phyloP scores from a whole-genome alignment of 495 filamentous ascomycete genomes.

The Podospora tetraspora region DNA sequence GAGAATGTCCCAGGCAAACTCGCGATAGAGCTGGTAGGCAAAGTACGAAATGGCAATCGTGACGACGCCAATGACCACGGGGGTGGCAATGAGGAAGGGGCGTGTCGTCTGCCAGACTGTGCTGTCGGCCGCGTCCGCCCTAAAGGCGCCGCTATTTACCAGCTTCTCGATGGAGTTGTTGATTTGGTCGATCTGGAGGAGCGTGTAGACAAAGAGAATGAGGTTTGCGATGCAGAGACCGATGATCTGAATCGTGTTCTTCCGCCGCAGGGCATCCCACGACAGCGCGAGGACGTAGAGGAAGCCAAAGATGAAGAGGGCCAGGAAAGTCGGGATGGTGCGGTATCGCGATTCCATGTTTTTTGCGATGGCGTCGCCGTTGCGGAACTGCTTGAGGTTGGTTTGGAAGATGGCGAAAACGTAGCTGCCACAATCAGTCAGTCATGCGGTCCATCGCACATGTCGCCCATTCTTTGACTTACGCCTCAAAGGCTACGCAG shows the following conservation, averaged over 20 bases:
- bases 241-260: conserved; percentile 98
- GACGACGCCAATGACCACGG: conserved; percentile 71
- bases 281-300: conserved; percentile 83
- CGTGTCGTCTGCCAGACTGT: conserved; percentile 61
- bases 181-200: conserved; percentile 88
- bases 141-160: conserved; percentile 24
- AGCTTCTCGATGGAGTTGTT: conserved; percentile 58
- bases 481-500: conserved; percentile 81
- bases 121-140: conserved; percentile 31
- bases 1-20: conserved; percentile 98
- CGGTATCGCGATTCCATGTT: conserved; percentile 45
- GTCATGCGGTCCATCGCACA: conserved; percentile 7
- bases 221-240: conserved; percentile 89
- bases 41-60: conserved; percentile 67
- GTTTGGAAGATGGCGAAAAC: conserved; percentile 65
- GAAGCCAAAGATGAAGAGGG: conserved; percentile 96
- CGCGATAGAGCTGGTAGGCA: conserved; percentile 93
- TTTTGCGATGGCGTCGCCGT: conserved; percentile 17
- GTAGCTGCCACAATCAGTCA: conserved; percentile 49
- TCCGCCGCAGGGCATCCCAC: conserved; percentile 86
- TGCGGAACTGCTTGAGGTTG: conserved; percentile 35
- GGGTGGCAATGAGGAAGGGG: conserved; percentile 79
- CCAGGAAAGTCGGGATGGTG: conserved; percentile 83
- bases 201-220: conserved; percentile 83
- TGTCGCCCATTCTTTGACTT: conserved; percentile 34